Conservation (phyloP, 257 asterid genomes). For the Lycium ferocissimum region DNA sequence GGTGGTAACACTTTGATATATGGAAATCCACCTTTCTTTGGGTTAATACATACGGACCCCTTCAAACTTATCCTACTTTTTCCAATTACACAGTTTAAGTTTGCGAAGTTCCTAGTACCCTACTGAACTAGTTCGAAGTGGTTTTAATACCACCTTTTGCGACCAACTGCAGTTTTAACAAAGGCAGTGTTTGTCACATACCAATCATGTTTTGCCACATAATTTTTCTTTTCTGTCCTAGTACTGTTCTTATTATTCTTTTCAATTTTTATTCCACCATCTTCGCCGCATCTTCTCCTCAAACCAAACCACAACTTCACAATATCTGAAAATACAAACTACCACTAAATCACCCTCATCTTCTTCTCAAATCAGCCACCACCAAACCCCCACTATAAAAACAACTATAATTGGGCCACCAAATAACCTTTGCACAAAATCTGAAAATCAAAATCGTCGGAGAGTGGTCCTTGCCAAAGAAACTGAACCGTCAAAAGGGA, state of each 20-base stretch:
- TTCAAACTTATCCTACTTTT: neutral
- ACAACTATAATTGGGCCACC: neutral
- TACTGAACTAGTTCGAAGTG: neutral
- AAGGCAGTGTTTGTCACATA: neutral
- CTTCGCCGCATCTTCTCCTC: neutral
- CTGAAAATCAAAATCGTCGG: neutral
- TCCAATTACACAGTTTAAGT: slow-evolving; percentile 4
- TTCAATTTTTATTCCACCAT: neutral
- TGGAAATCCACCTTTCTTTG: neutral
- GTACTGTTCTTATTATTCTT: neutral
- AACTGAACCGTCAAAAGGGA: neutral
- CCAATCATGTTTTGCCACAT: neutral
- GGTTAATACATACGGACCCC: neutral
- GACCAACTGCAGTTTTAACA: neutral
- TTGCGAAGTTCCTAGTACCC: neutral
- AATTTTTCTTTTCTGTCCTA: neutral
- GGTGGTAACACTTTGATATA: neutral
- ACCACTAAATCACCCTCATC: neutral
- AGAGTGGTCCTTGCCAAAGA: neutral
- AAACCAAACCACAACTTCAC: neutral
- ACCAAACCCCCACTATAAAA: neutral
- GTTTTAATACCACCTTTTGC: neutral
- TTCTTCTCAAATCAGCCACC: neutral
- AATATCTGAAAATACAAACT: neutral
- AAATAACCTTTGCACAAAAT: neutral